Evolutionary conservation across 192 early-diverging fungal genomes (phyloP).

Genomic region (Rhizophagus sp.): DNA sequence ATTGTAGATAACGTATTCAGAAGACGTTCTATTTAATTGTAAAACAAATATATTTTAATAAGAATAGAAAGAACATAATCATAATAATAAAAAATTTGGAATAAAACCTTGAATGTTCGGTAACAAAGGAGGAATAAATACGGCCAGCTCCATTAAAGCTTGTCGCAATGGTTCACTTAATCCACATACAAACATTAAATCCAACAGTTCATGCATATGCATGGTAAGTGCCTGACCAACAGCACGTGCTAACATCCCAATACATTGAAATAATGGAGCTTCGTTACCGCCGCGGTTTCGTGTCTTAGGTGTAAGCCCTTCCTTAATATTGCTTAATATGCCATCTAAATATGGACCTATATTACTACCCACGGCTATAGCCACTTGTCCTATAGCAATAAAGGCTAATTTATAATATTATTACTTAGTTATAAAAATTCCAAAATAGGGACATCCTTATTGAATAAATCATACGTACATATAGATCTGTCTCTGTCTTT

Average conservation of each 20-base stretch:
- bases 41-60: background rate
- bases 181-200: constrained; percentile 90
- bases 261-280: constrained; percentile 75
- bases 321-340: constrained; percentile 75
- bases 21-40: constrained; percentile 62
- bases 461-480: constrained; percentile 30
- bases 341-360: constrained; percentile 81
- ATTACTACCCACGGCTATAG: constrained; percentile 72
- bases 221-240: constrained; percentile 90
- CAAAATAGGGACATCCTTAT: background rate
- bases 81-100: background rate
- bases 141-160: constrained; percentile 77
- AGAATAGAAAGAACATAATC: background rate
- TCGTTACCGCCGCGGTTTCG: constrained; percentile 60
- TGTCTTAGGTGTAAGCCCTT: constrained; percentile 67
- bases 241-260: constrained; percentile 85
- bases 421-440: background rate
- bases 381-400: constrained; percentile 82
- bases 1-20: constrained; percentile 88
- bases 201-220: constrained; percentile 84
- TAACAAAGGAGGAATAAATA: constrained; percentile 79
- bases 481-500: constrained; percentile 67
- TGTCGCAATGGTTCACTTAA: constrained; percentile 79
- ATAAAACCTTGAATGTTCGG: constrained; percentile 79
- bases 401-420: constrained; percentile 56